Base-by-base conservation (phyloP, 1,139 yeast genomes). In the Entelexis sorbosivorans region DNA sequence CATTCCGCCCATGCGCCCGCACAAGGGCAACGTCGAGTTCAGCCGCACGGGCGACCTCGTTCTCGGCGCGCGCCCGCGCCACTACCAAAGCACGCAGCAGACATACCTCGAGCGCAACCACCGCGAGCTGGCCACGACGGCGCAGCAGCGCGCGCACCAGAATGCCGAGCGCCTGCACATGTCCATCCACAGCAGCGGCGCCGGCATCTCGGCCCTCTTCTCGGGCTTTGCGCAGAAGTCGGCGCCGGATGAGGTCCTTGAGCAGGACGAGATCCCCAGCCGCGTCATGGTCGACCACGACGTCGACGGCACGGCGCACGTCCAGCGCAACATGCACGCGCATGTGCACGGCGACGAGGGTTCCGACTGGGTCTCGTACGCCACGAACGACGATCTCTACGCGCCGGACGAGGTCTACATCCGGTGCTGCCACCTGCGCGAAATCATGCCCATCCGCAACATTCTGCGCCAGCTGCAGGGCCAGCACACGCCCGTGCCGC, bases 391-490 rank as follows among this genome's bases (percentile, higher is more conserved):
- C 35, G 22, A 40, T 24, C 19, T 43, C 10, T 17, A 32, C 40
- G 39, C 56, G 0, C 68, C 86, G 52, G 94, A 85, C 60, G 77
- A 80, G 40, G 71, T 89, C 16, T 89, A 89, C 65, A 86, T 96
- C 0, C 72, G 96, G 58, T 88, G 96, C 64, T 89, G 96, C 63
- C 97, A 89, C 67, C 71, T 89, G 56, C 73, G 97, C 51, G 97
- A 89, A 62, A 89, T 89, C 50, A 68, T 89, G 58, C 97, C 97
- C 0, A 88, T 89, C 54, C 94, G 95, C 1, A 95, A 95, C 0
- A 87, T 94, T 0, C 66, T 87, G 60, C 83, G 82, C 61, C 97
- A 89, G 64, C 74, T 89, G 54, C 84, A 82, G 62, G 80, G 80
- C 55, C 85, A 85, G 61, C 66, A 79, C 0, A 76, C 81, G 42